Base-by-base conservation (phyloP, 169 alveolate species). In the Eimeria nieschulzi region DNA sequence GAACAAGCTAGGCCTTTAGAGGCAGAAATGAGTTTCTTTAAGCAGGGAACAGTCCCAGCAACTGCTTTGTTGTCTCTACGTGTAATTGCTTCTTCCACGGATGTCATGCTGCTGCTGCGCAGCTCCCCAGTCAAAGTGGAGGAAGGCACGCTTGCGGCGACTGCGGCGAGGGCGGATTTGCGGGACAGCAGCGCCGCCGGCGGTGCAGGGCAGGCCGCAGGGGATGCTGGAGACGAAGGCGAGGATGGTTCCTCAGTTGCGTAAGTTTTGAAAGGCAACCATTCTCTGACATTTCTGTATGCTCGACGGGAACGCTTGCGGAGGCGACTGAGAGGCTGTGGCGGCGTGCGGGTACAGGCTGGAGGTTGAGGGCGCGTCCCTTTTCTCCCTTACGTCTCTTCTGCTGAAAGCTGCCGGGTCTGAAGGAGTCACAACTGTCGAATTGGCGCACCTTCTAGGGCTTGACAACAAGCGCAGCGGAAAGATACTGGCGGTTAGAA, bases 391-490 rank as follows among this genome's bases (percentile, higher is more conserved):
- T 17, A 39, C 85, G 5, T 51, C 85, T 53, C 19, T 87, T 19
- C 80, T 73, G 12, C 63, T 87, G 39, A 68, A 25, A 5, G 92
- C 92, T 2, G 80, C 71, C 5, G 93, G 93, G 17, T 55, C 56
- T 13, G 73, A 84, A 7, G 93, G 93, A 21, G 72, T 88, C 82
- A 59, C 83, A 7, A 75, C 93, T 9, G 79, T 78, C 39, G 78
- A 39, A 13, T 61, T 88, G 39, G 73, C 93, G 23, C 90, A 83
- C 13, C 56, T 64, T 63, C 64, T 87, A 8, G 92, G 92, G n/a
- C 79, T 72, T 33, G 92, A 87, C 61, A 87, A 25, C 51, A 87
- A 87, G 68, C 92, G 92, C 21, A 80, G 86, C 64, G 92, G 92
- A 26, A 87, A 87, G 70, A 76, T 76, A 21, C 64, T 87, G 15